These are phyloP conservation scores for Cyclotella sp. DNA, from an alignment of 108 stramenopile species.

Conservation along the genomic window DNA sequence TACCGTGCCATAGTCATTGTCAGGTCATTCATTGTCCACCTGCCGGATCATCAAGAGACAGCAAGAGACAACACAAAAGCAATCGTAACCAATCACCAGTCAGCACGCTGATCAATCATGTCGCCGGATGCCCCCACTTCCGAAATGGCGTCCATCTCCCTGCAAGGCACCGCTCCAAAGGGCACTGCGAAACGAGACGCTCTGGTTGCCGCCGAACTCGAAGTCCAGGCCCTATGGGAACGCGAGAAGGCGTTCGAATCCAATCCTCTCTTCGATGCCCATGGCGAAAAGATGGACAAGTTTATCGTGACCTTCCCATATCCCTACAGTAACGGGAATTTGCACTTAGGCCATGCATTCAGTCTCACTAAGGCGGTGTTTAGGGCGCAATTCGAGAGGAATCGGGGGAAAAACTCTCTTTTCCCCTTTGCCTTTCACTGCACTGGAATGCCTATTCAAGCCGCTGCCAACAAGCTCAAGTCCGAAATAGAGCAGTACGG, in stretches of 20 bases:
- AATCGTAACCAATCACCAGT: not conserved
- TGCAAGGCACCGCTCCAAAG: conserved; percentile 53
- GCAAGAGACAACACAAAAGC: no score
- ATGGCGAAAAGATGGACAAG: conserved; percentile 58
- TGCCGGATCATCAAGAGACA: no score
- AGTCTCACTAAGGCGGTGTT: conserved; percentile 97
- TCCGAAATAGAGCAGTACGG: conserved; percentile 90
- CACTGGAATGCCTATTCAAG: conserved; percentile 99
- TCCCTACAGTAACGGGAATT: conserved; percentile 98
- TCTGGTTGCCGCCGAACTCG: conserved; percentile 71
- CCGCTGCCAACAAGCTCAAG: conserved; percentile 98
- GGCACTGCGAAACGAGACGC: conserved; percentile 88
- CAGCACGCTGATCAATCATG: not conserved
- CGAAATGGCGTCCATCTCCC: not conserved
- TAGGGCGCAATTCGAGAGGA: conserved; percentile 91
- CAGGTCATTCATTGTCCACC: no score
- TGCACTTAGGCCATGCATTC: conserved; percentile 99
- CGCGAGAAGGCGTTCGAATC: conserved; percentile 75
- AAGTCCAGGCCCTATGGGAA: conserved; percentile 84
- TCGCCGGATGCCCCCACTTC: not conserved
- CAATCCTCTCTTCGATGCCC: conserved; percentile 49
- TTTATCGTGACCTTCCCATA: conserved; percentile 99
- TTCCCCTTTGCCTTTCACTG: conserved; percentile 99
- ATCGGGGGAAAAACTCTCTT: conserved; percentile 93
- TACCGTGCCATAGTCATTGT: no score